Conservation (phyloP, 2,329 filamentous ascomycete genomes). For the Penicillium brasilianum region DNA sequence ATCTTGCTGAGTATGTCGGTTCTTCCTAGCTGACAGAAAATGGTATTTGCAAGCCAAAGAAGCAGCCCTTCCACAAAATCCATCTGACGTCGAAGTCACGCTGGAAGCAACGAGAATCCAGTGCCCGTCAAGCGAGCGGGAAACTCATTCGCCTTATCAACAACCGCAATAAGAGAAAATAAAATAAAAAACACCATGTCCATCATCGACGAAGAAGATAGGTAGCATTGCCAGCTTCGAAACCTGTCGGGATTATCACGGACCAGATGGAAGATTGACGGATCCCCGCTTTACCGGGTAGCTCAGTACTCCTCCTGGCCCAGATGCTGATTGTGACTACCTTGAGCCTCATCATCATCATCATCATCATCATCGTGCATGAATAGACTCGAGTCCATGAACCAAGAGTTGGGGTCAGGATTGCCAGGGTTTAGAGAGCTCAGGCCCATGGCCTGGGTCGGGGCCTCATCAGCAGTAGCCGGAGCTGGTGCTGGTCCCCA, state of each 20-base stretch:
- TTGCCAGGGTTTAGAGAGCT: not conserved
- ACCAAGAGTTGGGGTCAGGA: not conserved
- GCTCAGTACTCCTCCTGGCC: not conserved
- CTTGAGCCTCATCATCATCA: not conserved
- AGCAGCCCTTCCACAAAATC: not conserved
- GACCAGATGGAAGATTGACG: not conserved
- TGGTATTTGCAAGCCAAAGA: not conserved
- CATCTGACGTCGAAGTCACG: not conserved
- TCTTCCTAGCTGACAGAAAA: not conserved
- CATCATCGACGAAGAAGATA: not conserved
- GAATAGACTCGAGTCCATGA: not conserved
- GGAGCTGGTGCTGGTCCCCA: not conserved
- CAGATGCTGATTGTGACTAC: not conserved
- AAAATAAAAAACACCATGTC: not conserved
- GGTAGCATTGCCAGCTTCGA: not conserved
- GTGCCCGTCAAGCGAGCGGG: not conserved
- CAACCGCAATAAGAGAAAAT: not conserved
- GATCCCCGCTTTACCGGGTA: not conserved
- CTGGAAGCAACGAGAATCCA: not conserved
- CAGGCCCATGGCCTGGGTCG: not conserved
- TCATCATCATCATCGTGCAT: not conserved
- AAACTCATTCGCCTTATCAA: not conserved
- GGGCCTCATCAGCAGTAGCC: too few species aligned
- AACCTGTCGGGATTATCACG: not conserved
- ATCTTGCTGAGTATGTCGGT: not conserved